Evolutionary conservation across 495 filamentous ascomycete species (phyloP).

Genomic region (Neurospora africana): DNA sequence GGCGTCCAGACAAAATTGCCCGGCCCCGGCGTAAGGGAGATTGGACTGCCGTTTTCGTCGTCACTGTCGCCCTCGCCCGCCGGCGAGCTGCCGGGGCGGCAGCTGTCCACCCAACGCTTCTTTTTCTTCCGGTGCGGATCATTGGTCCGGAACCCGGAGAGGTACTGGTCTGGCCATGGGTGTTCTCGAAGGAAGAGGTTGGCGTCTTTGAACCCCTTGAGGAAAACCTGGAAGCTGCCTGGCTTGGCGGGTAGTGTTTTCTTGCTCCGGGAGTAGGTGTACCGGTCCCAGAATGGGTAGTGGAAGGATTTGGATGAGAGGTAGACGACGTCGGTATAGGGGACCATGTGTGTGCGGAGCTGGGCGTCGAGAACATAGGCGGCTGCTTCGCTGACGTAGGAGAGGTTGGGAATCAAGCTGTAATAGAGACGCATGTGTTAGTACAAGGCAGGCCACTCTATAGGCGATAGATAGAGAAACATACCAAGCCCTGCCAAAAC

Average conservation of each 20-base stretch:
- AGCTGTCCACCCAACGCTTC: constrained; percentile 70
- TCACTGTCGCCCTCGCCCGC: constrained; percentile 64
- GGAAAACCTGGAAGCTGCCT: constrained; percentile 94
- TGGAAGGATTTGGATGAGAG: constrained; percentile 95
- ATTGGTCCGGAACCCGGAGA: constrained; percentile 61
- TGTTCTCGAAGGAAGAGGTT: constrained; percentile 91
- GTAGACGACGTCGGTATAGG: constrained; percentile 90
- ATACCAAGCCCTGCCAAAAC: constrained; percentile 83
- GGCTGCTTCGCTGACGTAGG: constrained; percentile 95
- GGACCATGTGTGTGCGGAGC: constrained; percentile 82
- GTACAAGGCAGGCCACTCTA: background rate
- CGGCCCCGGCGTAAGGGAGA: constrained; percentile 27
- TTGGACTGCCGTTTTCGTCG: constrained; percentile 38
- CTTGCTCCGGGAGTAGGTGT: constrained; percentile 75
- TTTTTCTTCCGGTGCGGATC: constrained; percentile 61
- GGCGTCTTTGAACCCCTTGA: constrained; percentile 93
- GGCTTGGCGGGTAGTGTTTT: constrained; percentile 85
- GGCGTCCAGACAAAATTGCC: constrained; percentile 79
- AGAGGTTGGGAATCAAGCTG: constrained; percentile 92
- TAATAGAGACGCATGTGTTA: constrained; percentile 5
- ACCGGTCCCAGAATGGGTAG: constrained; percentile 93
- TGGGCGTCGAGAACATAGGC: constrained; percentile 90
- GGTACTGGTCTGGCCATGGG: constrained; percentile 94
- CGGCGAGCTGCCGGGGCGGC: constrained; percentile 55
- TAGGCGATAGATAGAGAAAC: constrained; percentile 5